Percentiles rank a stretch among this genome's conserved stretches.
Conservation (phyloP, 345 rosid genomes). For the Populus ilicifolia region DNA sequence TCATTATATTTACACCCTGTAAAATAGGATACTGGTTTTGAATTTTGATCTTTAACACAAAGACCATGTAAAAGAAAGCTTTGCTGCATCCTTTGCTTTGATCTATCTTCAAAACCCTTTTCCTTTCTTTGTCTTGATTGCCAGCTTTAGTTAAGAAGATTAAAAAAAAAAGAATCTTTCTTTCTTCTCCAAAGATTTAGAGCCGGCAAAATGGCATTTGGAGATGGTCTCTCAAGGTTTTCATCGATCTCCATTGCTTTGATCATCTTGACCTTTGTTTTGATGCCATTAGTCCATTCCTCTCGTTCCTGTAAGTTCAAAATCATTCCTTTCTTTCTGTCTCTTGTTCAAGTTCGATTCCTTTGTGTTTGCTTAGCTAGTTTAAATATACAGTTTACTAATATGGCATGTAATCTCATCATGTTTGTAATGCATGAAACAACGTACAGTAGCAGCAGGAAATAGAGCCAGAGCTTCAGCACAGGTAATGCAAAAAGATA, state of each 20-base stretch:
- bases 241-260: slow-evolving; percentile 5
- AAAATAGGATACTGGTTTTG: too few relatives aligned
- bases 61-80: neutral
- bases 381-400: neutral
- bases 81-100: neutral
- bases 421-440: slow-evolving; percentile 21
- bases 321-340: neutral
- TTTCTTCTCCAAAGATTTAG: too few relatives aligned
- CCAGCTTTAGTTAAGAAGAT: too few relatives aligned
- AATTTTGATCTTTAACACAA: neutral
- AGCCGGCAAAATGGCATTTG: slow-evolving; percentile 14
- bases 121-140: neutral
- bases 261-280: slow-evolving; percentile 18
- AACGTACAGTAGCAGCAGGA: neutral
- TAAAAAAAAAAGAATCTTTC: too few relatives aligned
- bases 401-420: neutral
- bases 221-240: slow-evolving; percentile 18
- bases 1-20: neutral
- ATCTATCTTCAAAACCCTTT: neutral
- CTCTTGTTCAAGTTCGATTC: neutral
- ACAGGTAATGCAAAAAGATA: slow-evolving; percentile 5
- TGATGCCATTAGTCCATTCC: slow-evolving; percentile 17
- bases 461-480: neutral
- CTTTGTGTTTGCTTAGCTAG: neutral
- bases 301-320: slow-evolving; percentile 22